Conservation (phyloP, 148 eudicot genomes). For the Fallopia convolvulus region DNA sequence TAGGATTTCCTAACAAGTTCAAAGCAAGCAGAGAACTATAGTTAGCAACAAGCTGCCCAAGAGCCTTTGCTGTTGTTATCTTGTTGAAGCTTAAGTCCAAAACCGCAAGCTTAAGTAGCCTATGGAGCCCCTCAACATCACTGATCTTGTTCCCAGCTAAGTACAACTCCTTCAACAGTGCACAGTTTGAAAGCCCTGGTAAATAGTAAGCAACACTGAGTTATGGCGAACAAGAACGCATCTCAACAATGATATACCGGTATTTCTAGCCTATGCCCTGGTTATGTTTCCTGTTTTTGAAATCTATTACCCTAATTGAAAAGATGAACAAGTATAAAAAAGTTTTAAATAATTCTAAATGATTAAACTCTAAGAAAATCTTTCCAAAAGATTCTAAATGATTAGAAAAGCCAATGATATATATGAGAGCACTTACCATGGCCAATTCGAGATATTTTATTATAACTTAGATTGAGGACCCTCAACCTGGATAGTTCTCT, state of each 20-base stretch:
- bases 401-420: background rate
- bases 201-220: background rate
- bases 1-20: conserved; percentile 72
- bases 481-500: conserved; percentile 75
- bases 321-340: too few relatives aligned
- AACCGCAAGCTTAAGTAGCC: conserved; percentile 65
- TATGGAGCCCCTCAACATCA: conserved; percentile 83
- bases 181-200: conserved; percentile 74
- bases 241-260: background rate
- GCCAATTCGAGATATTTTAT: conserved; percentile 71
- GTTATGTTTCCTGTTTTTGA: too few relatives aligned
- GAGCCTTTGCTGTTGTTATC: conserved; percentile 70
- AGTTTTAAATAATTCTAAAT: too few relatives aligned
- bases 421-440: conserved; percentile 46
- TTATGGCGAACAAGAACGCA: background rate
- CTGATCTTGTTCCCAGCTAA: conserved; percentile 84
- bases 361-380: too few relatives aligned
- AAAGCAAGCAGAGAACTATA: conserved; percentile 69
- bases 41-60: conserved; percentile 88
- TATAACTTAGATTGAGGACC: conserved; percentile 78
- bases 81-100: conserved; percentile 93
- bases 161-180: conserved; percentile 78
- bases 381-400: too few relatives aligned
- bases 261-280: too few relatives aligned
- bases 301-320: too few relatives aligned